These are phyloP conservation scores for Phytophthora agathidicida DNA, from an alignment of 352 stramenopile genomes.

Conservation along the genomic window DNA sequence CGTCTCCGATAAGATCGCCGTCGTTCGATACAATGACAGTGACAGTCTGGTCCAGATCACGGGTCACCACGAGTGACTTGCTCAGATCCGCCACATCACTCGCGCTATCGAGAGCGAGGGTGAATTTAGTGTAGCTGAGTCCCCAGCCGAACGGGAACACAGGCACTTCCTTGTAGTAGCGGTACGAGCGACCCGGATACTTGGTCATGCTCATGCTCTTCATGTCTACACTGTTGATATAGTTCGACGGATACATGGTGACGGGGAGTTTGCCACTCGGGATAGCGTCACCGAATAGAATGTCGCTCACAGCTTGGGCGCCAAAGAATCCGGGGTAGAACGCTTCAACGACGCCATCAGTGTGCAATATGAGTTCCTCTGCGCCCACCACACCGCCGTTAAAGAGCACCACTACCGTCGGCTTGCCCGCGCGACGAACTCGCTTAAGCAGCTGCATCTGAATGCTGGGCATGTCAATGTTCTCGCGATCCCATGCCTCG, in stretches of 20 bases:
- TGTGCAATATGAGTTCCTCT: constrained; percentile 73
- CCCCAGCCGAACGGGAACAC: constrained; percentile 92
- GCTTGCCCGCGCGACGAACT: constrained; percentile 63
- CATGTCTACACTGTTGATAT: constrained; percentile 76
- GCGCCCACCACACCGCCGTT: constrained; percentile 86
- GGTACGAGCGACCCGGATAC: constrained; percentile 90
- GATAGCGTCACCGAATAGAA: constrained; percentile 86
- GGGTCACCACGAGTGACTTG: constrained; percentile 39
- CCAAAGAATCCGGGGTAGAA: constrained; percentile 89
- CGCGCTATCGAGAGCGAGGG: constrained; percentile 26
- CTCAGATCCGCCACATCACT: constrained; percentile 6
- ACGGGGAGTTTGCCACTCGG: constrained; percentile 85
- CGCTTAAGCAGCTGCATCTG: constrained; percentile 80
- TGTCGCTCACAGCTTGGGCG: constrained; percentile 76
- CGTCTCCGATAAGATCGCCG: constrained; percentile 55
- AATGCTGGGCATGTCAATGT: constrained; percentile 68
- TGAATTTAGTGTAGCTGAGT: constrained; percentile 91
- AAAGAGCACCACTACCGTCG: constrained; percentile 87
- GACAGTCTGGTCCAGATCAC: constrained; percentile 48
- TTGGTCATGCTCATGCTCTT: constrained; percentile 92
- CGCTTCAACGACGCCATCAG: constrained; percentile 70
- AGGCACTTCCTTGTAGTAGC: constrained; percentile 89
- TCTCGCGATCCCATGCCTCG: constrained; percentile 76
- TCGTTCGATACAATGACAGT: constrained; percentile 64
- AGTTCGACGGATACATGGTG: constrained; percentile 88